Base-by-base conservation (phyloP, 2,329 filamentous ascomycete genomes). In the Botryotinia globosa region DNA sequence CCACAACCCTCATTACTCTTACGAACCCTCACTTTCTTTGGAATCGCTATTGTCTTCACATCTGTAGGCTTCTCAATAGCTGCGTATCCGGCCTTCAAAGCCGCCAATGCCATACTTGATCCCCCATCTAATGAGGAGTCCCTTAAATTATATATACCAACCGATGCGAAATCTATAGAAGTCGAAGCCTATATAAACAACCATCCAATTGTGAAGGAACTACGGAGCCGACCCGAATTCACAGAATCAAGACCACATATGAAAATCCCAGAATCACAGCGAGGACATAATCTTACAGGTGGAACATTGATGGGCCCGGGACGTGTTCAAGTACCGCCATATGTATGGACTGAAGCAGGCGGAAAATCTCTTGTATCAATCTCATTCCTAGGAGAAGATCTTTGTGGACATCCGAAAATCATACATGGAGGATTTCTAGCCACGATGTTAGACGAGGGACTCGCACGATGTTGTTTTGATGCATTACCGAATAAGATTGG, bases 391-490 rank as follows among this genome's bases (percentile, higher is more conserved):
- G 95, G 95, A 2, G 83, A 86, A 4, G 90, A 93, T 78, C 84
- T 98, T 58, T 98, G 94, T 80, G 95, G 95, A 2, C 94, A 98
- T 81, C 92, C 93, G 9, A 94, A 92, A 4, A 93, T 98, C 75
- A 88, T 98, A 10, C 96, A 98, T 81, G 95, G 95, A 68, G 95
- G 95, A 0, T 84, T 97, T 76, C 85, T 98, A 72, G 95, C 95
- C n/a, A 98, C 95, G 20, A 87, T 98, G 81, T 85, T 98, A 70
- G 95, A 98, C 80, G 95, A 98, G 82, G 94, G 93, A 0, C 85
- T 98, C 61, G 95, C 92, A 45, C 87, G 94, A 71, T 97, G 93
- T 82, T 97, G 93, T 80, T 97, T 98, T 82, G 90, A 89, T 8
- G 94, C 93, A 37, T 85, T 98, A 79, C 95, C 95, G 44, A 93